These are phyloP conservation scores for Vigna radiata DNA, from an alignment of 306 rosid species.

Conservation along the genomic window DNA sequence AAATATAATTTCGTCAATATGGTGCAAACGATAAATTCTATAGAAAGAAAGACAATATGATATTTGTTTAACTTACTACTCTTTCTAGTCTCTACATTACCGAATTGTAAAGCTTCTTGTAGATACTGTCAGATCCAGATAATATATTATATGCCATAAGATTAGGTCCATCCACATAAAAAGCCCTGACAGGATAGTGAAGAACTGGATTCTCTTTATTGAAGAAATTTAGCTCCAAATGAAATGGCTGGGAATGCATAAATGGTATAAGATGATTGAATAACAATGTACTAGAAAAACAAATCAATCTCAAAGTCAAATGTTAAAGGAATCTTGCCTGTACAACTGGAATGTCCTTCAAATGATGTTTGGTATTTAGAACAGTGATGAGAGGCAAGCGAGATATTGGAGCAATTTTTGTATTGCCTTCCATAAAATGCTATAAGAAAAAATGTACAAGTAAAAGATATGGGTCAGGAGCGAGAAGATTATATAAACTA, in stretches of 20 bases:
- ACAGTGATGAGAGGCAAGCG: slow-evolving; percentile 90
- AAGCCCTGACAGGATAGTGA: slow-evolving; percentile 95
- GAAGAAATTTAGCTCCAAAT: slow-evolving; percentile 97
- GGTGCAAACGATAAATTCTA: slow-evolving; percentile 31
- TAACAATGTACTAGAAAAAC: slow-evolving; percentile 28
- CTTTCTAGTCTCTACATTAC: slow-evolving; percentile 60
- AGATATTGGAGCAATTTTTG: slow-evolving; percentile 88
- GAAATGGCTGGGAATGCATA: slow-evolving; percentile 78
- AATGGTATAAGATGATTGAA: slow-evolving; percentile 46
- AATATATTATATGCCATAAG: slow-evolving; percentile 83
- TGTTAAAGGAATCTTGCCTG: slow-evolving; percentile 59
- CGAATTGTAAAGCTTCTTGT: slow-evolving; percentile 86
- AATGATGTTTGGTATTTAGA: slow-evolving; percentile 80
- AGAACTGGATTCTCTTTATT: slow-evolving; percentile 93
- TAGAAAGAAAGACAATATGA: slow-evolving; percentile 29
- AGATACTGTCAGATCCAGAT: slow-evolving; percentile 78
- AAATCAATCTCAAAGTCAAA: slow-evolving; percentile 41
- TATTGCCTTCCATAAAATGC: slow-evolving; percentile 99
- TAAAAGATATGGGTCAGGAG: slow-evolving; percentile 17
- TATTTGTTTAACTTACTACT: slow-evolving; percentile 35
- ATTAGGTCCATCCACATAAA: slow-evolving; percentile 82
- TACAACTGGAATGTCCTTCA: slow-evolving; percentile 86
- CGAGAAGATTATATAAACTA: slow-evolving; percentile 7
- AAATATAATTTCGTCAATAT: neutral
- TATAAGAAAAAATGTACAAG: slow-evolving; percentile 51